Base-by-base conservation (phyloP, 2,329 filamentous ascomycete genomes). In the Fusarium sp. region DNA sequence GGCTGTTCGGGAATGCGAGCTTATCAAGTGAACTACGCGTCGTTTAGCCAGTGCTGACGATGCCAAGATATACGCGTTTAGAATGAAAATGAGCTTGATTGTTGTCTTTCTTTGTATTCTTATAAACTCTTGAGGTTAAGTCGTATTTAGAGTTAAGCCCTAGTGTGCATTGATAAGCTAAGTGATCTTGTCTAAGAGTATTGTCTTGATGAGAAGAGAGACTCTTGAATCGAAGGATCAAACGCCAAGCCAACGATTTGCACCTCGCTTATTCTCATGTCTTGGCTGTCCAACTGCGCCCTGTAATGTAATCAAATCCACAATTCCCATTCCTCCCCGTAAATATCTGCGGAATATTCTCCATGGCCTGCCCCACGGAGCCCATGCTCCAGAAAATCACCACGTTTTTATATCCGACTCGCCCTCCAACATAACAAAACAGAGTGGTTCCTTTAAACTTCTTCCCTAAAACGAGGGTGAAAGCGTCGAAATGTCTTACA, bases 251-350 rank as follows among this genome's bases (percentile, higher is more conserved):
- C 10, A 14, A 38, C 5, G 63, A 68, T 68, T 10, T 41, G 38
- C 57, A 68, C 49, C 38, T 68, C 63, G 63, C 64, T 68, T 69
- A 68, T n/a, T 33, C 38, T 3, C 10, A 23, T 4, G 46, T 51
- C 66, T 69, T 69, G 58, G 66, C 66, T 69, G 31, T 44, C 33
- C 27, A 63, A 37, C 65, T 69, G 64, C 46, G 62, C 64, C 64
- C 55, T 33, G 51, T 33, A 14, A 25, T n/a, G 51, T 46, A 10
- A 31, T n/a, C 12, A 23, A 59, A 27, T 31, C 64, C 64, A 67
- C 64, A 52, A 31, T 31, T 19, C n/a, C 54, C 63, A 67, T 61
- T 61, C 52, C 39, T 18, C 49, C 23, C 63, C 38, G n/a, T 39
- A 52, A 38, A 29, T 59, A 7, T 46, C 31, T 65, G 52, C 52